phyloP scores from a whole-genome alignment of 495 filamentous ascomycete species.

The Mycothermus thermophilus region DNA sequence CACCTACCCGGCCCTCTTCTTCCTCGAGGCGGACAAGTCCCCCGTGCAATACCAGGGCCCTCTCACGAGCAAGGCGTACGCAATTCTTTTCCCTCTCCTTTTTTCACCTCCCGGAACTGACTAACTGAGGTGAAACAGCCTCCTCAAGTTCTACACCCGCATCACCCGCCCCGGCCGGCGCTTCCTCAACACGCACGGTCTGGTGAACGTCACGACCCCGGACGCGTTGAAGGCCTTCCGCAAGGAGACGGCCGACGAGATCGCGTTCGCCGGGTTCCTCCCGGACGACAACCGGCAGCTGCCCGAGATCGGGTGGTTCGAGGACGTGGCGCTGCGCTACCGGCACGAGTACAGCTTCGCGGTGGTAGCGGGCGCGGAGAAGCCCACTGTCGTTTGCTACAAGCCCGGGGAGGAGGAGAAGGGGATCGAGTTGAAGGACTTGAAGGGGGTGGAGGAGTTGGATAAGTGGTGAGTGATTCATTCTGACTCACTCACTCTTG shows the following conservation, averaged over 20 bases:
- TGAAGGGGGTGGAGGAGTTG: slow-evolving; percentile 14
- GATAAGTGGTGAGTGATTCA: slow-evolving; percentile 11
- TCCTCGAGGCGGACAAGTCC: slow-evolving; percentile 7
- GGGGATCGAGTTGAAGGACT: slow-evolving; percentile 6
- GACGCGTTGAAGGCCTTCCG: too few relatives aligned
- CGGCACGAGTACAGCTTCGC: slow-evolving; percentile 28
- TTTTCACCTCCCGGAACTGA: not conserved
- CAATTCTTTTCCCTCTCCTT: not conserved
- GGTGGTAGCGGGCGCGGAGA: slow-evolving; percentile 6
- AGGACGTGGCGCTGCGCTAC: slow-evolving; percentile 17
- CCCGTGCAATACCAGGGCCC: slow-evolving; percentile 17
- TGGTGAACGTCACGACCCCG: too few relatives aligned
- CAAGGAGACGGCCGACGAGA: slow-evolving; percentile 23
- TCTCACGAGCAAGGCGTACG: slow-evolving; percentile 20
- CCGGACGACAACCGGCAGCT: too few relatives aligned
- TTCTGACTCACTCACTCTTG: too few relatives aligned
- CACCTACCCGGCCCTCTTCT: slow-evolving; percentile 7
- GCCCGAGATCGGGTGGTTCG: too few relatives aligned
- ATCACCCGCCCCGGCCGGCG: too few relatives aligned
- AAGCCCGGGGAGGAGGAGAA: slow-evolving; percentile 20
- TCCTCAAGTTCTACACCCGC: slow-evolving; percentile 24
- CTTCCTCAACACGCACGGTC: too few relatives aligned
- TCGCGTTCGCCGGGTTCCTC: slow-evolving; percentile 27
- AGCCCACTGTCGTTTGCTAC: slow-evolving; percentile 24
- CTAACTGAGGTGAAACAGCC: slow-evolving; percentile 11